These are phyloP conservation scores for Eurotiales sp. DNA, from an alignment of 2,329 filamentous ascomycete species.

Conservation along the genomic window DNA sequence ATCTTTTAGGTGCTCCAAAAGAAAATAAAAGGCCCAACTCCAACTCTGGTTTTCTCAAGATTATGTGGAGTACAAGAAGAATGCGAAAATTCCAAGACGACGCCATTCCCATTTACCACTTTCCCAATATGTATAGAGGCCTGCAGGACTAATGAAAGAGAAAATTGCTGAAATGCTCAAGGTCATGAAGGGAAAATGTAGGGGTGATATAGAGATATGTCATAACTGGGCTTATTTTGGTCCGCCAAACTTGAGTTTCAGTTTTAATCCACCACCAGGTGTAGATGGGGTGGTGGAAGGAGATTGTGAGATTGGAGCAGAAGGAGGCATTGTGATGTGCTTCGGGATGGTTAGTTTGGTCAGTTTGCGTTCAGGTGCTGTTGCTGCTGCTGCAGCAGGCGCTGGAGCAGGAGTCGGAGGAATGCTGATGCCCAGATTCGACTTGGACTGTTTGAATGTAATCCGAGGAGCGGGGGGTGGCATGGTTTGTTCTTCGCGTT, in stretches of 20 bases:
- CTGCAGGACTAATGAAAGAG: not conserved
- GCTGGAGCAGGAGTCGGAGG: conserved; percentile 15
- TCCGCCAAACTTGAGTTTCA: conserved; percentile 40
- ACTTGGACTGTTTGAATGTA: conserved; percentile 42
- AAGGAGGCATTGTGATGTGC: conserved; percentile 25
- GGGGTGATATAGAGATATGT: not conserved
- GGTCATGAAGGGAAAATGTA: not conserved
- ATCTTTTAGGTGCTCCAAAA: not conserved
- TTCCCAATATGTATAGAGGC: not conserved
- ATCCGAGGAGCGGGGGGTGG: conserved; percentile 35
- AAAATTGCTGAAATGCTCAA: not conserved
- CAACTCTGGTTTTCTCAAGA: too few relatives aligned
- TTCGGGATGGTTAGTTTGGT: conserved; percentile 35
- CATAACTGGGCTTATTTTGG: conserved; percentile 28
- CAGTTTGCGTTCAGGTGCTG: conserved; percentile 19
- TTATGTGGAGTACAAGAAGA: not conserved
- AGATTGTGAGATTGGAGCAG: conserved; percentile 25
- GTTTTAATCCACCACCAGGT: conserved; percentile 36
- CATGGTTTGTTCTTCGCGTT: conserved; percentile 36
- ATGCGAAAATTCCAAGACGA: not conserved
- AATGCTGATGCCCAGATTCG: conserved; percentile 29
- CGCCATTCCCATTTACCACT: not conserved
- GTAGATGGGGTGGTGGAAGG: conserved; percentile 27
- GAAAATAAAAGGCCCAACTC: not conserved
- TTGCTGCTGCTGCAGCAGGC: conserved; percentile 18